A percentile compares a stretch with the other conserved stretches of the same genome.
Evolutionary conservation across 139 green algal species (phyloP).

Genomic region (Bryopsis sp.): DNA sequence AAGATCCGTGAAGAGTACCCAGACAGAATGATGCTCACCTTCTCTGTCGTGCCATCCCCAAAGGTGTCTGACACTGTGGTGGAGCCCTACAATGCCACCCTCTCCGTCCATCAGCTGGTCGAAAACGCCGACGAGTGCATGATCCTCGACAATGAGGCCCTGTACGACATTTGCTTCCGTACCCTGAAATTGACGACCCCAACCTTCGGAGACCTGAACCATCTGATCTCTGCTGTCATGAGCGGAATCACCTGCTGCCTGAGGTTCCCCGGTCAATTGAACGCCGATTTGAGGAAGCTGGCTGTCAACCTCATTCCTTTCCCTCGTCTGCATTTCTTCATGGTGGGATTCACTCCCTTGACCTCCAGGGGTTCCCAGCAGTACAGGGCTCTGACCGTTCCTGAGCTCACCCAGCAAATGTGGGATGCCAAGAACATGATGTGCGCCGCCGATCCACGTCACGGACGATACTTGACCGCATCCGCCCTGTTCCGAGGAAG

Average conservation of each 20-base stretch:
- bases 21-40: conserved; percentile 70
- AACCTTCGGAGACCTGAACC: conserved; percentile 88
- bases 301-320: conserved; percentile 91
- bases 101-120: conserved; percentile 84
- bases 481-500: conserved; percentile 76
- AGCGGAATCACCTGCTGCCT: conserved; percentile 90
- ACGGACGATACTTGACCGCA: conserved; percentile 91
- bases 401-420: conserved; percentile 93
- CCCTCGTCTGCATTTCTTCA: conserved; percentile 96
- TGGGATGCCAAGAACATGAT: conserved; percentile 99
- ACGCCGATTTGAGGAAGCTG: conserved; percentile 86
- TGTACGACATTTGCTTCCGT: conserved; percentile 97
- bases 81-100: conserved; percentile 82
- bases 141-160: conserved; percentile 76
- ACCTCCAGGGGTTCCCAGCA: conserved; percentile 85
- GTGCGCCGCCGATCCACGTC: conserved; percentile 89
- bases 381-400: conserved; percentile 83
- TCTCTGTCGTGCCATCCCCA: conserved; percentile 58
- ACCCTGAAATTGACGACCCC: conserved; percentile 93
- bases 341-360: conserved; percentile 90
- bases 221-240: conserved; percentile 94
- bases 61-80: conserved; percentile 75
- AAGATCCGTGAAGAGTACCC: conserved; percentile 91
- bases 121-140: conserved; percentile 97
- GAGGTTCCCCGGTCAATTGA: conserved; percentile 89